Evolutionary conservation across 208 protist genomes (phyloP).

Genomic region (Leishmania amazonensis): DNA sequence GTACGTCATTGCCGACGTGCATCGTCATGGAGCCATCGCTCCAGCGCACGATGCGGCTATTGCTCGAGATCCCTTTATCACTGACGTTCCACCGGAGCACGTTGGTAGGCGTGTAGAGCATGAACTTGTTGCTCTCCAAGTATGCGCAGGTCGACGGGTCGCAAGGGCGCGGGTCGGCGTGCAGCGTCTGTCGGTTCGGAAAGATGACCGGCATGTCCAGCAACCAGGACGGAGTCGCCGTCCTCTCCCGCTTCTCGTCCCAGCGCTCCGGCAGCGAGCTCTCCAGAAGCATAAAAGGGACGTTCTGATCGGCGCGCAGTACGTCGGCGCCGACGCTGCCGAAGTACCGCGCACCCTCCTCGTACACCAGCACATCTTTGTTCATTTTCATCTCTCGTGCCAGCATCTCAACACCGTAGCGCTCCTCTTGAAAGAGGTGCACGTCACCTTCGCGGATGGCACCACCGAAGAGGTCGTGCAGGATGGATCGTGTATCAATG

Average conservation of each 20-base stretch:
- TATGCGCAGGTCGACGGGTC: slow-evolving; percentile 42
- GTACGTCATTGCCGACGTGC: slow-evolving; percentile 79
- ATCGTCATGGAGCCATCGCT: slow-evolving; percentile 81
- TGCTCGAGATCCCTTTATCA: slow-evolving; percentile 40
- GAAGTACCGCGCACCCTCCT: slow-evolving; percentile 60
- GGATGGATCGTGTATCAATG: slow-evolving; percentile 62
- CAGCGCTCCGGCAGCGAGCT: slow-evolving; percentile 34
- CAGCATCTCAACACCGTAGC: slow-evolving; percentile 17
- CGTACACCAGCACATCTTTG: slow-evolving; percentile 41
- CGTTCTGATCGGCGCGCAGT: slow-evolving; percentile 34
- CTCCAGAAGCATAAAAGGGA: slow-evolving; percentile 54
- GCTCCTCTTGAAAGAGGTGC: slow-evolving; percentile 30
- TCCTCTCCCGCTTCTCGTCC: slow-evolving; percentile 1
- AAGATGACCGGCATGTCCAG: slow-evolving; percentile 85
- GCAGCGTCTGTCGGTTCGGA: slow-evolving; percentile 81
- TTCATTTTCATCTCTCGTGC: slow-evolving; percentile 31
- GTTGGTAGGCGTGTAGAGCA: slow-evolving; percentile 85
- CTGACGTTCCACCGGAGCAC: slow-evolving; percentile 69
- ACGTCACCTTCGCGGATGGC: slow-evolving; percentile 55
- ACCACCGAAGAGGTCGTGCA: slow-evolving; percentile 57
- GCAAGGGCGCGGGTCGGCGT: slow-evolving; percentile 83
- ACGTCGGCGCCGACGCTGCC: slow-evolving; percentile 46
- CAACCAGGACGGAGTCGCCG: slow-evolving; percentile 50
- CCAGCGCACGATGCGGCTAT: slow-evolving; percentile 83
- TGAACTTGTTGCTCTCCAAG: slow-evolving; percentile 68